Percentiles rank a stretch among this genome's conserved stretches.
Conservation (phyloP, 352 stramenopile genomes). For the Phytophthora boehmeriae region DNA sequence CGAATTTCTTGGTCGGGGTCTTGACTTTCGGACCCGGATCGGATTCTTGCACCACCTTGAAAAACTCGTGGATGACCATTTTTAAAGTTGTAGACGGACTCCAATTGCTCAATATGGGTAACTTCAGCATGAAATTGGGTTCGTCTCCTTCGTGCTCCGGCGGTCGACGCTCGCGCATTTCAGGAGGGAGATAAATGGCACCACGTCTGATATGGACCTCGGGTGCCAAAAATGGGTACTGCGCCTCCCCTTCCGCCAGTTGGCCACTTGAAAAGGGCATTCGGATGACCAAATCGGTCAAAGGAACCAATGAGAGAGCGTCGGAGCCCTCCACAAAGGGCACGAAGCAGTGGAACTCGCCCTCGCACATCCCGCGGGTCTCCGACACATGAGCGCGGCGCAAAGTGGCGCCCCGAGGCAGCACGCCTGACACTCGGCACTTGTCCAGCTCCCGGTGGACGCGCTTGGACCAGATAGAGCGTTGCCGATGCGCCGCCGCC, state of each 20-base stretch:
- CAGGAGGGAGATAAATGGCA: conserved; percentile 52
- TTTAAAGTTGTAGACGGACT: conserved; percentile 77
- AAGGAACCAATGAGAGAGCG: conserved; percentile 63
- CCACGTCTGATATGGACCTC: conserved; percentile 55
- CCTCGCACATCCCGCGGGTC: conserved; percentile 41
- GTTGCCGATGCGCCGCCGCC: conserved; percentile 46
- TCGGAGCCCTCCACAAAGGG: conserved; percentile 77
- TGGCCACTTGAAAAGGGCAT: conserved; percentile 58
- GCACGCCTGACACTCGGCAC: conserved; percentile 32
- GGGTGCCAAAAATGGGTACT: conserved; percentile 69
- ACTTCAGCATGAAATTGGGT: conserved; percentile 42
- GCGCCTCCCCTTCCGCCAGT: conserved; percentile 36
- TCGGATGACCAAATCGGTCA: conserved; percentile 54
- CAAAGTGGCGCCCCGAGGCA: conserved; percentile 56
- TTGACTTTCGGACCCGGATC: conserved; percentile 45
- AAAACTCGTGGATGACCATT: conserved; percentile 78
- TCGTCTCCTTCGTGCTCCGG: conserved; percentile 17
- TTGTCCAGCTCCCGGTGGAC: conserved; percentile 80
- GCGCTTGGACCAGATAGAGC: conserved; percentile 74
- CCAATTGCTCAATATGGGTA: conserved; percentile 70
- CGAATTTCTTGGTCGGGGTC: conserved; percentile 6
- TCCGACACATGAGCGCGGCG: conserved; percentile 57
- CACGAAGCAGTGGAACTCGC: conserved; percentile 78
- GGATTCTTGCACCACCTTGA: conserved; percentile 56
- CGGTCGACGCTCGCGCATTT: conserved; percentile 43